phyloP scores from a whole-genome alignment of 2,329 filamentous ascomycete species.

The Colletotrichum kahawae region DNA sequence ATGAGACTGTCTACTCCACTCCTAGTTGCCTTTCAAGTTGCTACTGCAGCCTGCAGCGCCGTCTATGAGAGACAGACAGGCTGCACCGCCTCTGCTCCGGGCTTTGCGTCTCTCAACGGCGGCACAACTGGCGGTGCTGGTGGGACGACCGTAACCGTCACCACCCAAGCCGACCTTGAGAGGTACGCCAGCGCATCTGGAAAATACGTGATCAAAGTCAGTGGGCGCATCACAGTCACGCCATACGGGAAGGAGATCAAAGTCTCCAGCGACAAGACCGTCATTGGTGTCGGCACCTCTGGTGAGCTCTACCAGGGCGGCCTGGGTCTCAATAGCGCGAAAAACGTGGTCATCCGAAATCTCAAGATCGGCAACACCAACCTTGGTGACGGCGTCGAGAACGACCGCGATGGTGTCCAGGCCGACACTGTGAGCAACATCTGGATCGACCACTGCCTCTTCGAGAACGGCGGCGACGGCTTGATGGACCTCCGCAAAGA shows the following conservation, averaged over 20 bases:
- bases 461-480: slow-evolving; percentile 20
- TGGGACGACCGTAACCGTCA: slow-evolving; percentile 24
- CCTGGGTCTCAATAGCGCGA: slow-evolving; percentile 15
- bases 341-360: slow-evolving; percentile 26
- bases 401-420: slow-evolving; percentile 19
- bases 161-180: slow-evolving; percentile 26
- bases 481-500: slow-evolving; percentile 22
- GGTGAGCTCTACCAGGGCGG: slow-evolving; percentile 22
- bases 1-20: background rate
- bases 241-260: slow-evolving; percentile 27
- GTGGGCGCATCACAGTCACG: slow-evolving; percentile 26
- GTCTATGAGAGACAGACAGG: background rate
- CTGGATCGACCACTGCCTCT: slow-evolving; percentile 24
- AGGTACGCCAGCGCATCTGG: slow-evolving; percentile 25
- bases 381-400: slow-evolving; percentile 1
- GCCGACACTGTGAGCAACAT: slow-evolving; percentile 21
- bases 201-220: slow-evolving; percentile 29
- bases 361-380: slow-evolving; percentile 20
- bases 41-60: background rate
- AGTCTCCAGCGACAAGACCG: slow-evolving; percentile 25
- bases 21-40: background rate
- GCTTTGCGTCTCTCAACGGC: slow-evolving; percentile 29
- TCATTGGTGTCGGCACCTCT: slow-evolving; percentile 21
- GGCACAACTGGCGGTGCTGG: slow-evolving; percentile 28
- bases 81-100: slow-evolving; percentile 21